These are phyloP conservation scores for Silene conica DNA, from an alignment of 148 eudicot species.

Conservation along the genomic window DNA sequence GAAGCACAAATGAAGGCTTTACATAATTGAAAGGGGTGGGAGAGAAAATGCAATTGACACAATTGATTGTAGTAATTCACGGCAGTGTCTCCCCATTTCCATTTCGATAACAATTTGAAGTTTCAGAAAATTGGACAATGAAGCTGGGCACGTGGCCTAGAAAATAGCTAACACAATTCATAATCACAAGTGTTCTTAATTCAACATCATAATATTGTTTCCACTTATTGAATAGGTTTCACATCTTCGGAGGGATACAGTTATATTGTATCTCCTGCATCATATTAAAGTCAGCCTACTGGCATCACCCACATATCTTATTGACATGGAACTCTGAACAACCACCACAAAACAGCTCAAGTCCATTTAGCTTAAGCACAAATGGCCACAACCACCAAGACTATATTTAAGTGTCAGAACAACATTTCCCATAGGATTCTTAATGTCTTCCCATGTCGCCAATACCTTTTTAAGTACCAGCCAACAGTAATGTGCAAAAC, in stretches of 20 bases:
- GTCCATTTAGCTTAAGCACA: background rate
- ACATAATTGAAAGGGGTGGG: no score
- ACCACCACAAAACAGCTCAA: background rate
- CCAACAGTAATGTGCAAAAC: background rate
- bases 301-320: conserved; percentile 8
- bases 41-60: background rate
- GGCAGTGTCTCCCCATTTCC: background rate
- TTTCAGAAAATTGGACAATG: background rate
- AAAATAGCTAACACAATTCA: background rate
- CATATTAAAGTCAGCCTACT: background rate
- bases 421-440: background rate
- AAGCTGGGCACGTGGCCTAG: background rate
- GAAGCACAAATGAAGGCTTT: background rate
- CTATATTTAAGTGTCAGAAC: background rate
- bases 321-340: background rate
- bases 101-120: background rate
- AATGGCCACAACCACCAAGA: background rate
- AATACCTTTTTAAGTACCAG: background rate
- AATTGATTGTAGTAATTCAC: background rate
- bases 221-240: background rate
- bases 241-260: background rate
- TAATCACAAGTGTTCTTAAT: background rate
- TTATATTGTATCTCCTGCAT: background rate
- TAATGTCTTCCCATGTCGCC: background rate
- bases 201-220: background rate